phyloP scores from a whole-genome alignment of 148 eudicot species.

The Polygonum maritimum region DNA sequence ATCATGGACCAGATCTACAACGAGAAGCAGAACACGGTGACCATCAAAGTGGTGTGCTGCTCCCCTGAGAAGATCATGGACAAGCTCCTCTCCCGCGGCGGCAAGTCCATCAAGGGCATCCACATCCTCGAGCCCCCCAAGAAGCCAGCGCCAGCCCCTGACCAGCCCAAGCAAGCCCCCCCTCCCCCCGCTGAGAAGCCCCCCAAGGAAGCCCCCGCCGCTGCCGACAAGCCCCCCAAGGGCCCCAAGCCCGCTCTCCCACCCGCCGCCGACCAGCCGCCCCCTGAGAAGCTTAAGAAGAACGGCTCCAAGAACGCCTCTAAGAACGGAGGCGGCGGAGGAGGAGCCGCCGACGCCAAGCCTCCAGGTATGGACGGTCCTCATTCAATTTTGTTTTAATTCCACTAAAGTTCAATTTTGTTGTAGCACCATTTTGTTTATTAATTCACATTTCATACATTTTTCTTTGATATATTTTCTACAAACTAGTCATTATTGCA shows the following conservation, averaged over 20 bases:
- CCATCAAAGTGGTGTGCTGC: constrained; percentile 68
- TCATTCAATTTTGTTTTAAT: too few species aligned
- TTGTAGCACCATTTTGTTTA: too few species aligned
- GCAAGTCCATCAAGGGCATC: constrained; percentile 50
- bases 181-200: background rate
- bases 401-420: too few species aligned
- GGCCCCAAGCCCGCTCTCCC: background rate
- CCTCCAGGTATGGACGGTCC: too few species aligned
- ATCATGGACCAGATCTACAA: constrained; percentile 60
- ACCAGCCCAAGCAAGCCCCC: background rate
- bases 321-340: too few species aligned
- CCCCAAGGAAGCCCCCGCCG: background rate
- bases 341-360: too few species aligned
- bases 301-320: background rate
- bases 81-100: constrained; percentile 57
- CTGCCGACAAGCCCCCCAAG: background rate
- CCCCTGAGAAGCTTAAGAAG: background rate
- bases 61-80: constrained; percentile 73
- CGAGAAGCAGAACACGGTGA: constrained; percentile 61
- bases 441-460: too few species aligned
- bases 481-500: too few species aligned
- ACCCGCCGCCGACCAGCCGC: background rate
- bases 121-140: constrained; percentile 38
- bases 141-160: constrained; percentile 10
- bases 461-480: too few species aligned